These are phyloP conservation scores for Cystofilobasidium capitatum DNA, from an alignment of 768 basidiomycete genomes.

Conservation along the genomic window DNA sequence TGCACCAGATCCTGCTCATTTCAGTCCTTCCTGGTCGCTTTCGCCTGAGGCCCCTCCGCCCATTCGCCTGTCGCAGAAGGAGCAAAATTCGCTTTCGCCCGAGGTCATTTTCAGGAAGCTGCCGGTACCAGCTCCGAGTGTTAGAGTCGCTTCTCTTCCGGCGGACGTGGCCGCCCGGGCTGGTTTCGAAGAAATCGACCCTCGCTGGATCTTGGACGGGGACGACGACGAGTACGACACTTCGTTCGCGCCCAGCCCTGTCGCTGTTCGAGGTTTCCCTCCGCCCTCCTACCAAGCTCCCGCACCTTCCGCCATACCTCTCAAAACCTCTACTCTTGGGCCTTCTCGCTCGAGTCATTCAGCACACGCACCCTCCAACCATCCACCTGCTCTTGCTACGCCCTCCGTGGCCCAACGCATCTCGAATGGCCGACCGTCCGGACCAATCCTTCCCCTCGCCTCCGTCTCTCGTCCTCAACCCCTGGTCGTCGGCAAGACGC, in stretches of 20 bases:
- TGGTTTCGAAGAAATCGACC: constrained; percentile 36
- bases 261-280: not conserved
- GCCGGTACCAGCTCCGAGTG: not conserved
- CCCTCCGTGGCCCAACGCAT: too few species aligned
- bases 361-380: too few species aligned
- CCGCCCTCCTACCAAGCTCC: not conserved
- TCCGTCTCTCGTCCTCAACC: not conserved
- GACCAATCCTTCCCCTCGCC: not conserved
- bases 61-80: constrained; percentile 8
- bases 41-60: constrained; percentile 5
- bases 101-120: not conserved
- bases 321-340: too few species aligned
- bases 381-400: too few species aligned
- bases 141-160: not conserved
- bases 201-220: constrained; percentile 31
- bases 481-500: not conserved
- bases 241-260: not conserved
- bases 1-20: constrained; percentile 7
- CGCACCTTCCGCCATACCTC: not conserved
- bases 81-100: not conserved
- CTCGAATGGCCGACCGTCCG: too few species aligned
- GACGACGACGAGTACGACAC: constrained; percentile 28
- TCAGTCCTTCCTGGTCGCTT: not conserved
- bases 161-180: constrained; percentile 28
- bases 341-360: too few species aligned